phyloP scores from a whole-genome alignment of 2,329 filamentous ascomycete species.

The Pestalotiopsis sp. region DNA sequence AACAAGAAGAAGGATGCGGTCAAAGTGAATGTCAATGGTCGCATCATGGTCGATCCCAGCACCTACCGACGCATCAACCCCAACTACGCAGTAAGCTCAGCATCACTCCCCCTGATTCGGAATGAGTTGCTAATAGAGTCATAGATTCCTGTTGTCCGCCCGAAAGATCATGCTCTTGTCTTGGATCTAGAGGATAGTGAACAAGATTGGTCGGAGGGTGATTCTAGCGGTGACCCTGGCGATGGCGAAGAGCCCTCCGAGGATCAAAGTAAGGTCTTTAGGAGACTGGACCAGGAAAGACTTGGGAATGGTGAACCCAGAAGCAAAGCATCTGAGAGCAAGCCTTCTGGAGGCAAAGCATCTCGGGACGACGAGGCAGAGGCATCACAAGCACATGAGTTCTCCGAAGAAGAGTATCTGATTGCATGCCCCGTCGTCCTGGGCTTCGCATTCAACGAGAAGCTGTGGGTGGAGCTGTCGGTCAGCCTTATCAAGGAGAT shows the following conservation, averaged over 20 bases:
- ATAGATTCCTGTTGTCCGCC: constrained; percentile 68
- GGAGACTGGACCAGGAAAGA: constrained; percentile 53
- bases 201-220: constrained; percentile 41
- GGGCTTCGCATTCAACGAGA: constrained; percentile 86
- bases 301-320: constrained; percentile 34
- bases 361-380: constrained; percentile 27
- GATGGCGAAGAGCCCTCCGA: constrained; percentile 24
- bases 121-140: not conserved
- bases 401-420: constrained; percentile 82
- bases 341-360: constrained; percentile 21
- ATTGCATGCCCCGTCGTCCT: constrained; percentile 83
- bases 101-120: not conserved
- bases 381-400: constrained; percentile 46
- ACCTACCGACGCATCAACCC: constrained; percentile 84
- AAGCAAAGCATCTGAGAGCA: constrained; percentile 19
- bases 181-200: constrained; percentile 51
- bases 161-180: constrained; percentile 67
- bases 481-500: constrained; percentile 81
- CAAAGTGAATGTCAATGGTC: constrained; percentile 84
- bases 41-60: constrained; percentile 85
- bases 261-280: constrained; percentile 45
- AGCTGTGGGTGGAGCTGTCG: constrained; percentile 86
- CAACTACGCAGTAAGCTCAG: constrained; percentile 63
- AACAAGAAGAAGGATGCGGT: constrained; percentile 76
- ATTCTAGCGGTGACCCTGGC: constrained; percentile 34